Percentiles rank a stretch among this genome's conserved stretches.
Evolutionary conservation across 2,329 filamentous ascomycete species (phyloP).

Genomic region (Ceratocystis cubensis): DNA sequence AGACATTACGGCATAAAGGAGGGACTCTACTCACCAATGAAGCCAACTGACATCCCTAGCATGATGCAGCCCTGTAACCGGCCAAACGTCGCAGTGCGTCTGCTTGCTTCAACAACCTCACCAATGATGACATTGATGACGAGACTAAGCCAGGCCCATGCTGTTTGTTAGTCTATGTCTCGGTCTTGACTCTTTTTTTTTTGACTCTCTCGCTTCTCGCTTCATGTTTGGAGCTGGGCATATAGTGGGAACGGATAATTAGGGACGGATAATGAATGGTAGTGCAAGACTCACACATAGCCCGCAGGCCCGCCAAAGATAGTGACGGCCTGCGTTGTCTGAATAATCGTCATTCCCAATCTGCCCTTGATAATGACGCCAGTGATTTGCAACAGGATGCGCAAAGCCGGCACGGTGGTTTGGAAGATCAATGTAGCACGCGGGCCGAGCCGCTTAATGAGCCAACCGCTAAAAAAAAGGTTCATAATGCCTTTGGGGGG

Average conservation of each 20-base stretch:
- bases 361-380: conserved; percentile 50
- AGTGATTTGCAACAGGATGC: conserved; percentile 50
- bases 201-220: no score
- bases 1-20: background rate
- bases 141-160: conserved; percentile 29
- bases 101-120: conserved; percentile 47
- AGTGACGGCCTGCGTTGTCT: conserved; percentile 54
- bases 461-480: conserved; percentile 54
- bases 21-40: conserved; percentile 34
- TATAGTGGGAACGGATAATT: no score
- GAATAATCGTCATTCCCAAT: conserved; percentile 54
- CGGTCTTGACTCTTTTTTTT: accelerated
- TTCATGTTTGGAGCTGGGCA: no score
- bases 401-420: conserved; percentile 50
- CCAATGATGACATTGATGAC: conserved; percentile 56
- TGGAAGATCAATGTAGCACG: conserved; percentile 50
- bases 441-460: conserved; percentile 53
- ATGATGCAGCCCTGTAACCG: conserved; percentile 54
- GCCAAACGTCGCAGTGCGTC: conserved; percentile 53
- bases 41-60: conserved; percentile 53
- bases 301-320: conserved; percentile 56
- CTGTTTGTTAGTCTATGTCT: background rate
- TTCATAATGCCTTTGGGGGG: conserved; percentile 38
- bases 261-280: no score
- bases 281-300: conserved; percentile 38